Evolutionary conservation across 805 yeast species (phyloP).

Genomic region (Sugiyamaella qingdaonensis): DNA sequence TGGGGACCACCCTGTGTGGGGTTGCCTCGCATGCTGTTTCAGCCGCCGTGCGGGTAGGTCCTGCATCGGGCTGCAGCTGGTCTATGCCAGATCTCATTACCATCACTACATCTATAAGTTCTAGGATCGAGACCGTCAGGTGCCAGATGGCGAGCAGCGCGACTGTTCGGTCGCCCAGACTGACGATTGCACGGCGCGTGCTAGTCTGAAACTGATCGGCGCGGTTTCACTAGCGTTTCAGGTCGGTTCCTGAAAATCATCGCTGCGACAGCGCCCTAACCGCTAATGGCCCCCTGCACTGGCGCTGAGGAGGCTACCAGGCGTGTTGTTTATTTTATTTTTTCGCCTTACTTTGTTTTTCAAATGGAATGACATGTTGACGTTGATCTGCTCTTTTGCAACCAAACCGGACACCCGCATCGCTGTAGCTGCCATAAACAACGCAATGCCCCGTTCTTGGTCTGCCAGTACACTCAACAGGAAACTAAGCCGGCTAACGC

Average conservation of each 20-base stretch:
- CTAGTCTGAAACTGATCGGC: not conserved
- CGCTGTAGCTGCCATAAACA: too few species aligned
- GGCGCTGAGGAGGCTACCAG: too few species aligned
- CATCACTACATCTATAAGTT: not conserved
- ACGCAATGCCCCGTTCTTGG: too few species aligned
- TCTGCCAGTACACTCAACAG: too few species aligned
- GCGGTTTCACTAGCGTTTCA: not conserved
- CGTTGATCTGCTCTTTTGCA: too few species aligned
- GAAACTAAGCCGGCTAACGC: too few species aligned
- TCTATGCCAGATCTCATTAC: not conserved
- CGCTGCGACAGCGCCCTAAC: not conserved
- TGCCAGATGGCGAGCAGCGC: not conserved
- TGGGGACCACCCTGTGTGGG: not conserved
- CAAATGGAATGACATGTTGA: too few species aligned
- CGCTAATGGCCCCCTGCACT: too few species aligned
- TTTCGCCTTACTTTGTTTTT: too few species aligned
- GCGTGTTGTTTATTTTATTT: too few species aligned
- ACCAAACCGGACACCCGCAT: too few species aligned
- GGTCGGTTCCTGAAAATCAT: not conserved
- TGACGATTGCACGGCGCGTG: not conserved
- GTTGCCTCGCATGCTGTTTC: not conserved
- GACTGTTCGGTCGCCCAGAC: not conserved
- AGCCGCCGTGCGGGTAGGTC: not conserved
- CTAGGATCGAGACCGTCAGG: not conserved
- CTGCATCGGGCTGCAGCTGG: not conserved